Base-by-base conservation (phyloP, 306 rosid genomes). In the Alnus rubra region DNA sequence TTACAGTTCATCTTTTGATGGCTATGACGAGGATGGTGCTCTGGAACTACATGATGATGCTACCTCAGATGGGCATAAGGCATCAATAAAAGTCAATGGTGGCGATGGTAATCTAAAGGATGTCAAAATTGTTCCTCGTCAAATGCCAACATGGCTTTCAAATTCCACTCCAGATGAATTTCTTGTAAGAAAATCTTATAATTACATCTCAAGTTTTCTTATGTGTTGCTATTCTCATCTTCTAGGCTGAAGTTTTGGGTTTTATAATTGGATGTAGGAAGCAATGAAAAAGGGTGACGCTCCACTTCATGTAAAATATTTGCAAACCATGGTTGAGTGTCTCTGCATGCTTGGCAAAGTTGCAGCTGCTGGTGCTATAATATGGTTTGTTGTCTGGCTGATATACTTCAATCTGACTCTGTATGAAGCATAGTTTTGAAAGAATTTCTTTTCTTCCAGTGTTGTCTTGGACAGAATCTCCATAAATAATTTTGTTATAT, bases 341-440 rank as follows among this genome's bases (percentile, higher is more conserved):
- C 98, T 96, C 74, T 91, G 89, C 87, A 90, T 93, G 91, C 98
- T 96, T 77, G 93, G 98, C 77, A 96, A 96, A 93, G 93, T 93
- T 84, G 98, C 98, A 9, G 98, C 99, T 78, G 99, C 94, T 79
- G 99, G 99, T 71, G 98, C 98, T 82, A 84, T 96, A n/a, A 96
- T 93, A 83, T 93, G 99, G 99, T 96, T 81, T 56, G 94, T 83
- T 82, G 9, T 82, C 85, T 78, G 56, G 23, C 68, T 47, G 76
- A 73, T 56, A 12, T 63, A 42, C 62, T 76, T 33, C 45, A 81
- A 53, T 47, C 19, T 75, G 37, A 71, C 51, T 82, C 74, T 60
- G 49, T 53, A 63, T 78, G 56, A 68, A 77, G 58, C 56, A 42
- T 62, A 70, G 67, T 44, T 78, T 30, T 80, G 73, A 73, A 50